Conservation (phyloP, 257 asterid genomes). For the Mitragyna speciosa region DNA sequence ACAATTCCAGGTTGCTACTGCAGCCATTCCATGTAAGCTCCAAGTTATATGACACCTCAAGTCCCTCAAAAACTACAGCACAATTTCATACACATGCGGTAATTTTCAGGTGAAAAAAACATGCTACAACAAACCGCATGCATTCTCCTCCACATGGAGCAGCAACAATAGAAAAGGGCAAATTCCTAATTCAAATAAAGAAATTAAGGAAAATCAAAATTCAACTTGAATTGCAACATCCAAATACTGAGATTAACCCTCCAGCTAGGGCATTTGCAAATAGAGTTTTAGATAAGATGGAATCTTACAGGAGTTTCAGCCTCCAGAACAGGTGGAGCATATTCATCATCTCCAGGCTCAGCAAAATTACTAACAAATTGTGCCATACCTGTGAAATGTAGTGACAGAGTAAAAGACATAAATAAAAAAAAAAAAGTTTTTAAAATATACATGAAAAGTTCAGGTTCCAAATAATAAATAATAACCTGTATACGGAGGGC, state of each 20-base stretch:
- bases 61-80: background rate
- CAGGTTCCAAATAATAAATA: conserved; percentile 14
- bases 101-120: background rate
- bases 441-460: background rate
- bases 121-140: background rate
- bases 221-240: background rate
- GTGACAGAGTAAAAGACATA: background rate
- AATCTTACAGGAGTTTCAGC: conserved; percentile 85
- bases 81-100: background rate
- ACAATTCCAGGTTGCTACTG: background rate
- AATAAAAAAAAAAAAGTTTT: background rate
- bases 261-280: background rate
- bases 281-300: background rate
- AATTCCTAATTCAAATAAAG: background rate
- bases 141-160: background rate
- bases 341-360: conserved; percentile 78
- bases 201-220: background rate
- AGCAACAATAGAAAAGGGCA: background rate
- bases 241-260: background rate
- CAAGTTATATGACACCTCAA: background rate
- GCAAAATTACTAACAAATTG: conserved; percentile 74
- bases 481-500: conserved; percentile 78
- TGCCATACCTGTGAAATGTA: conserved; percentile 64
- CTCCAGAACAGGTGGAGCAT: conserved; percentile 83
- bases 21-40: background rate